Base-by-base conservation (phyloP, 179 eudicot species). In the Beta lomatogona region DNA sequence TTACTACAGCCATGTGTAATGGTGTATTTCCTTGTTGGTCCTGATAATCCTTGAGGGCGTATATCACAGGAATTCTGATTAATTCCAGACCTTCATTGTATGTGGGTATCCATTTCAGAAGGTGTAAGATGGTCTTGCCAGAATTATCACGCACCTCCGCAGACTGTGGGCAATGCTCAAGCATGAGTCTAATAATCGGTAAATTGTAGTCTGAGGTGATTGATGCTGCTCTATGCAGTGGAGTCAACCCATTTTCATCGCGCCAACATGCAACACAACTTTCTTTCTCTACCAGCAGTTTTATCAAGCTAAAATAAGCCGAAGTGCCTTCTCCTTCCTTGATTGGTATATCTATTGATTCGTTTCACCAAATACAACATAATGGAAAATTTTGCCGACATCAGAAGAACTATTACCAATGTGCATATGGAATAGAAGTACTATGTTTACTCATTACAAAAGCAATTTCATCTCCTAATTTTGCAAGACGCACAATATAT, bases 21-120 rank as follows among this genome's bases (percentile, higher is more conserved):
- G 85, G 82, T 19, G 85, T 83, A 36, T 78, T 76, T 57, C 82
- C 79, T 41, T 57, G 14, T 0, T 44, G 15, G 41, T 83, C 71
- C 41, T 66, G 72, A 45, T 6, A 3, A 65, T 82, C 55, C 41
- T 18, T 73, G 0, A 82, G 52, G 28, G 6, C 54, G 4, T 12
- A 12, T 13, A 78, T 36, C 9, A 57, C 22, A 13, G 45, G 75
- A 18, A 7, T 18, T 5, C 15, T 6, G 0, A 83, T 4, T 25
- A 79, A 48, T 0, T 11, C 4, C 13, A 44, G 6, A 3, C 45
- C 74, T 4, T 66, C 46, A 12, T 46, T 5, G 50, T 18, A 53
- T 10, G 14, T 9, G 2, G 25, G 12, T 11, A 66, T 16, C 67
- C 50, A 46, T 25, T 48, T 8, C 4, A 83, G 4, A 22, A 78